Conservation (phyloP, 2,329 filamentous ascomycete species). For the Fusarium poae region DNA sequence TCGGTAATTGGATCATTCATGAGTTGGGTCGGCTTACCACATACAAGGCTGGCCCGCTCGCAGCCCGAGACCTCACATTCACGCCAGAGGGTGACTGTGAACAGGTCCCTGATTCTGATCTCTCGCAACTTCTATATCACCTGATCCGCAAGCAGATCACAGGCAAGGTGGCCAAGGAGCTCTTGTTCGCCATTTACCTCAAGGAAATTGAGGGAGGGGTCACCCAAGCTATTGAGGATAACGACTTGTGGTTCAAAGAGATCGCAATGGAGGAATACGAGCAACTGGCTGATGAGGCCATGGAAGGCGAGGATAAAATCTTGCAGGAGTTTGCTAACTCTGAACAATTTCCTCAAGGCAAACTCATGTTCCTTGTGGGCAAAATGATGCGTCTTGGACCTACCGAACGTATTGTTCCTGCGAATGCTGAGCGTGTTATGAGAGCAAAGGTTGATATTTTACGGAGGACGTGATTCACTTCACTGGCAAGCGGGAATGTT, state of each 20-base stretch:
- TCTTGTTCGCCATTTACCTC: conserved; percentile 66
- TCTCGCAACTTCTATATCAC: conserved; percentile 65
- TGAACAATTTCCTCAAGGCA: conserved; percentile 66
- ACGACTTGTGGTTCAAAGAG: conserved; percentile 68
- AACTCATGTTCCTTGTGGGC: conserved; percentile 71
- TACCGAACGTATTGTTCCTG: conserved; percentile 68
- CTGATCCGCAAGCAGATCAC: conserved; percentile 65
- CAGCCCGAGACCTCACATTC: conserved; percentile 54
- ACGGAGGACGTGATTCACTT: conserved; percentile 30
- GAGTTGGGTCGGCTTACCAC: conserved; percentile 78
- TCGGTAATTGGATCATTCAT: conserved; percentile 78
- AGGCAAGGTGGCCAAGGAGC: conserved; percentile 69
- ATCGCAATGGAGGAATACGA: conserved; percentile 63
- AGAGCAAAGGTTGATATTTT: conserved; percentile 49
- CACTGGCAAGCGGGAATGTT: conserved; percentile 11
- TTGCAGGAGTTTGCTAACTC: conserved; percentile 61
- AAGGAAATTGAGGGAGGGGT: conserved; percentile 61
- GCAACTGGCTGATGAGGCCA: conserved; percentile 59
- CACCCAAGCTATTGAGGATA: conserved; percentile 59
- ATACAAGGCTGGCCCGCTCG: conserved; percentile 57
- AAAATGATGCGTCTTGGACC: conserved; percentile 68
- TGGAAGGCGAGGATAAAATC: conserved; percentile 62
- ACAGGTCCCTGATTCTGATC: conserved; percentile 60
- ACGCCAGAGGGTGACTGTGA: conserved; percentile 62
- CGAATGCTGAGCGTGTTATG: conserved; percentile 63